These are phyloP conservation scores for Pythium diclinum DNA, from an alignment of 352 stramenopile species.

Conservation along the genomic window DNA sequence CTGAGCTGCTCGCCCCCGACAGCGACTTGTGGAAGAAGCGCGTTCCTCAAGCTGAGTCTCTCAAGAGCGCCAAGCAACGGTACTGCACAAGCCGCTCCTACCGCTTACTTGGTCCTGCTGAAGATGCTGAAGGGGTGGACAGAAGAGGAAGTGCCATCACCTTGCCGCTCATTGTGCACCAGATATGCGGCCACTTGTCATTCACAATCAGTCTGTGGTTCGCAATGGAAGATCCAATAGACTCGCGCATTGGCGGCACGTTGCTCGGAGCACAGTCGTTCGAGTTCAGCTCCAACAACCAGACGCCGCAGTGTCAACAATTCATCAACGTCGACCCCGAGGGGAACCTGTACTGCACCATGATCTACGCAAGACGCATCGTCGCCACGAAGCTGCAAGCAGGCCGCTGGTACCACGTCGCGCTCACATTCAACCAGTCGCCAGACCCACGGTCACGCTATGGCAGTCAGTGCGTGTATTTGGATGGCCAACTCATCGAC, in stretches of 20 bases:
- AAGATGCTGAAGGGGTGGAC: neutral
- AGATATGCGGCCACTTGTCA: too few relatives aligned
- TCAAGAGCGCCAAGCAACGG: neutral
- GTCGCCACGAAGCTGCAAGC: conserved; percentile 1
- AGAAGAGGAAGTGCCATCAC: neutral
- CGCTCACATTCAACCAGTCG: neutral
- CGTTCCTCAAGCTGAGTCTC: neutral
- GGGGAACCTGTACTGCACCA: conserved; percentile 21
- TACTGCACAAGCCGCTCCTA: neutral
- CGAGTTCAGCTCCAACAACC: neutral
- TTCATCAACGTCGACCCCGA: conserved; percentile 13
- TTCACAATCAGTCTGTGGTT: conserved; percentile 19
- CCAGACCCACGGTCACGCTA: neutral
- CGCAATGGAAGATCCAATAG: neutral
- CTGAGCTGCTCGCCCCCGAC: neutral
- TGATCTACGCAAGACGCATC: neutral
- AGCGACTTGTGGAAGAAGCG: neutral
- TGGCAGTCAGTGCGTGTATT: neutral
- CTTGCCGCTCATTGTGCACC: too few relatives aligned
- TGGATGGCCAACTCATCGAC: conserved; percentile 3
- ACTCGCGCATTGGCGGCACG: neutral
- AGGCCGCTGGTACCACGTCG: conserved; percentile 12
- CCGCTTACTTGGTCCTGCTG: neutral
- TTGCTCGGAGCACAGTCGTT: conserved; percentile 5
- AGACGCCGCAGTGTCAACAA: neutral